Percentiles rank a stretch among this genome's conserved stretches.
Conservation (phyloP, 805 yeast species). For the Vanderwaltozyma verrucispora region DNA sequence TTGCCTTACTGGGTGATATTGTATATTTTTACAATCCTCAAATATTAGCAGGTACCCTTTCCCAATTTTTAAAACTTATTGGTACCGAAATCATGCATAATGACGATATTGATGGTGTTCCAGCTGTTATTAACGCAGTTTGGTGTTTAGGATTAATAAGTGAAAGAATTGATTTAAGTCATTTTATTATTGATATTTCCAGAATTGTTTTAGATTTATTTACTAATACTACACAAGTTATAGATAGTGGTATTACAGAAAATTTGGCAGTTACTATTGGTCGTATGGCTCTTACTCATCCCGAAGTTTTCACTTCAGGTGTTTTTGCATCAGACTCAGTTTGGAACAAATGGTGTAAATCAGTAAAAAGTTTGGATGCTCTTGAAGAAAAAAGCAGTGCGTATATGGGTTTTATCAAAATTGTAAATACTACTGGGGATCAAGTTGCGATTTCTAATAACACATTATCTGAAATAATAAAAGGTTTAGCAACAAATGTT, state of each 20-base stretch:
- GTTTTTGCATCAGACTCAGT: slow-evolving; percentile 24
- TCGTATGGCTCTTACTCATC: slow-evolving; percentile 58
- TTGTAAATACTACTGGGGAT: slow-evolving; percentile 32
- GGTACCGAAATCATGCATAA: slow-evolving; percentile 52
- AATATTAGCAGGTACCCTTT: slow-evolving; percentile 27
- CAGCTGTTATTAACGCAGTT: slow-evolving; percentile 52
- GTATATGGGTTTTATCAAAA: slow-evolving; percentile 71
- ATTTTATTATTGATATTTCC: slow-evolving; percentile 23
- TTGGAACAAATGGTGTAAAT: slow-evolving; percentile 62
- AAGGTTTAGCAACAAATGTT: slow-evolving; percentile 21
- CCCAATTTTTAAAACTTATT: slow-evolving; percentile 48
- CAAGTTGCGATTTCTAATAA: slow-evolving; percentile 12
- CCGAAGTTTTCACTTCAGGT: slow-evolving; percentile 47
- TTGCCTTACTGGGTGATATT: slow-evolving; percentile 85
- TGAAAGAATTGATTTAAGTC: slow-evolving; percentile 35
- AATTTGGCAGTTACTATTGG: slow-evolving; percentile 89
- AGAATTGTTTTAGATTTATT: slow-evolving; percentile 22
- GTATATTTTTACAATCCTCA: slow-evolving; percentile 45
- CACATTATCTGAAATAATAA: slow-evolving; percentile 18
- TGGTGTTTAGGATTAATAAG: slow-evolving; percentile 92
- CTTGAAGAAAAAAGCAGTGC: slow-evolving; percentile 85
- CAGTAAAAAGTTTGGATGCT: slow-evolving; percentile 57
- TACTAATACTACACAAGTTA: slow-evolving; percentile 16
- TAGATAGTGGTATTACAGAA: slow-evolving; percentile 50
- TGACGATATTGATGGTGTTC: slow-evolving; percentile 26